Evolutionary conservation across 768 basidiomycete genomes (phyloP).

Genomic region (Lactarius indigo): DNA sequence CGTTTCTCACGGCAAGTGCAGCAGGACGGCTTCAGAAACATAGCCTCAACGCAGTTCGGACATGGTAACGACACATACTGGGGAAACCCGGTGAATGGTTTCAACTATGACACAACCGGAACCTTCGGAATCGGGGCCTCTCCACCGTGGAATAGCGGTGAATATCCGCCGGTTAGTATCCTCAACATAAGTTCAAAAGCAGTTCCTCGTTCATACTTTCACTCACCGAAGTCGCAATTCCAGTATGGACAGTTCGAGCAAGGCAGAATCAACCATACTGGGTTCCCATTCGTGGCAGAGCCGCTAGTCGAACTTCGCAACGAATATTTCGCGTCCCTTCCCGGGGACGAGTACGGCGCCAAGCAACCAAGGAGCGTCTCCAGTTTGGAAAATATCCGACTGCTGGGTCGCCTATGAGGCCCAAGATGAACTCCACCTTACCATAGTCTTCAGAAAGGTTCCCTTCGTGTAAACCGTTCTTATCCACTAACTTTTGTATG

Average conservation of each 20-base stretch:
- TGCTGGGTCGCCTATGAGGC: background rate
- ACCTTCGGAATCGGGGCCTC: background rate
- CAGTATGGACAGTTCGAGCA: background rate
- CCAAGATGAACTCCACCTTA: conserved; percentile 8
- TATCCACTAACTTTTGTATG: background rate
- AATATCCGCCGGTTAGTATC: background rate
- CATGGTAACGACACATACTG: background rate
- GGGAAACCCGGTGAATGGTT: background rate
- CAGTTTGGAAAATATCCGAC: background rate
- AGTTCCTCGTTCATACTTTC: background rate
- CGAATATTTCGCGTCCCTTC: background rate
- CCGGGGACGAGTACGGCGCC: background rate
- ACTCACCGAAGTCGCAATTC: background rate
- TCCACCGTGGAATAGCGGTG: background rate
- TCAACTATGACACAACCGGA: background rate
- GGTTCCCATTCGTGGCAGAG: no score
- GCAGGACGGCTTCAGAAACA: background rate
- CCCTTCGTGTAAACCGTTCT: background rate
- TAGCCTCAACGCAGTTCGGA: no score
- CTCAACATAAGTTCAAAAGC: background rate
- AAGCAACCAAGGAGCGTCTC: background rate
- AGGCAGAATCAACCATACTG: background rate
- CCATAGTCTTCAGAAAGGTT: conserved; percentile 8
- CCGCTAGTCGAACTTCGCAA: background rate
- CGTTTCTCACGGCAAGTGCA: background rate